Evolutionary conservation across 2,329 filamentous ascomycete species (phyloP), one percentile per base, ranked within the genome.

Genomic region (Bipolaris zeicola): DNA sequence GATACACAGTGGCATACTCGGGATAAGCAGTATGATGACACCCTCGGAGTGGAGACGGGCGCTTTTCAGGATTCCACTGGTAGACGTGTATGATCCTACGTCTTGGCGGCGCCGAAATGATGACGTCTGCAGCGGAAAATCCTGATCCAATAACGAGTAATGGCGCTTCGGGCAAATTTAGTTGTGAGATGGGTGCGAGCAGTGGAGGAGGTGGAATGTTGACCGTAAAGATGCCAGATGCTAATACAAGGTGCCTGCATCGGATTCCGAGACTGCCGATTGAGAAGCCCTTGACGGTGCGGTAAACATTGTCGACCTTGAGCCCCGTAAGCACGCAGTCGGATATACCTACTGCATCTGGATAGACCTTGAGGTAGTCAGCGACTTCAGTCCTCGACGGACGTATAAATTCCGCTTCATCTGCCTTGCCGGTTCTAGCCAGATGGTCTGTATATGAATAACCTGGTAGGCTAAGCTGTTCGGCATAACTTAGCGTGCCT

Each of bases 1-100:
- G 79, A 61, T 87, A 87, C 1, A 87, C 77, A 7, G 81, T 79
- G 0, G 85, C 84, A 65, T 87, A 87, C 59, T 87, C 85, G 0
- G 85, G 85, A 64, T 87, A 87, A 28, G 84, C 85, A 42, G 83
- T 80, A 44, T 84, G 81, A 64, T 87, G 85, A 56, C 85, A 87
- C 36, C 81, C 80, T 18, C 82, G 81, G 11, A 87, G 71, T 2
- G 85, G 85, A 0, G 83, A 86, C 0, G 84, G 83, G 16, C 79
- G 78, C 5, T 75, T 77, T 7, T 84, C 78, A 0, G 84, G 82
- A n/a, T 79, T 77, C 85, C 85, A 87, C 67, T 83, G 83, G 69
- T 82, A 87, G 50, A 86, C 68, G 63, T 87, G 85, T n/a, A 87
- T 71, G 41, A 87, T 80, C 50, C 78, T 82, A 44, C 81, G 81